Evolutionary conservation across 2,329 filamentous ascomycete species (phyloP), one percentile per base, ranked within the genome.

Genomic region (Colletotrichum lindemuthianum): DNA sequence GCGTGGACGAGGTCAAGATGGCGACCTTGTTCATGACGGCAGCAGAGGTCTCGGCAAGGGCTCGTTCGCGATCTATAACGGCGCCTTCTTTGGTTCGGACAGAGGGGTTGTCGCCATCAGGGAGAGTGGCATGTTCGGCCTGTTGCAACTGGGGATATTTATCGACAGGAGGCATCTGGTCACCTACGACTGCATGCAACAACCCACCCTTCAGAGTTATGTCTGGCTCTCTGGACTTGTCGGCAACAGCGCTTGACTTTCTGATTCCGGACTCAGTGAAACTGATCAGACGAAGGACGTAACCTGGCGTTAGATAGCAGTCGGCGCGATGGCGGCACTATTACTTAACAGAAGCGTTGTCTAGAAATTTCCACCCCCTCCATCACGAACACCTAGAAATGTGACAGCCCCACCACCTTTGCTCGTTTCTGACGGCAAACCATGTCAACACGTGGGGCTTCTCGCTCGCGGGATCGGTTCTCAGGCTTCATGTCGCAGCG

Each of bases 1-100:
- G 74, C 49, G 69, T 75, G 51, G 78, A 76, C 66, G 77, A 72
- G 47, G 78, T 75, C 59, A 81, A 73, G 68, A 81, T 72, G 55
- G 71, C 72, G 65, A 76, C 71, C 65, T 77, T 76, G 68, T 76
- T 75, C 76, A 78, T 75, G 65, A 66, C 64, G 60, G 49, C 59
- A 47, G 60, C 45, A 10, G 63, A 65, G 52, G 63, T 63, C 51
- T 65, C 63, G 39, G 41, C 63, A 57, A 63, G 59, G 58, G 52
- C 41, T 34, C 57, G 51, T 5, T 57, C 50, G 61, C 63, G 58
- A 65, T 51, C 58, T 57, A 57, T 37, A 15, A 33, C 51, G 51
- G 63, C 39, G 47, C 58, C 52, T 48, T 43, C 50, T 10, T 36
- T 41, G 12, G 36, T 33, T 5, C 11, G 55, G 13, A 15, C 47